Evolutionary conservation across 768 basidiomycete species (phyloP), one percentile per base, ranked within the genome.

Genomic region (Lactifluus piperatus): DNA sequence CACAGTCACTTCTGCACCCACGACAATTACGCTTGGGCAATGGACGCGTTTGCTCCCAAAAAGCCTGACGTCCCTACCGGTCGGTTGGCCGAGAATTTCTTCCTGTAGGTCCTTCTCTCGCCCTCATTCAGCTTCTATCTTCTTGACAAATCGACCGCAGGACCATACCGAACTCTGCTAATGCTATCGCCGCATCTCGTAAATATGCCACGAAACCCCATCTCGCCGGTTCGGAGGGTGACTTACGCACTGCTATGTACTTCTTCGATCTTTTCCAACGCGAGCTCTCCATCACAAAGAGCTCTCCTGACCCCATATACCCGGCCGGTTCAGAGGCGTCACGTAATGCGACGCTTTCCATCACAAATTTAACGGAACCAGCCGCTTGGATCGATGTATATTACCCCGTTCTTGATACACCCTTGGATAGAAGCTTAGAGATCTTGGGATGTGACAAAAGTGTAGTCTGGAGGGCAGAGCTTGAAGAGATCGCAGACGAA

Each of bases 381-480:
- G 78, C 74, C 0, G 88, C 85, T 57, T 93, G 91, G 91, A 83
- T 92, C 58, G 89, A 92, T 64, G 78, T 80, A 37, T 97, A 98
- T 71, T 95, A 88, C 71, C 93, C 94, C 2, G 77, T 93, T 43
- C 73, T 95, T 74, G 91, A 95, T 71, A 86, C 82, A 0, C 83
- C 90, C 1, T 74, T 86, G 7, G 80, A 86, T 54, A 81, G 83
- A 51, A 79, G 78, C 59, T 71, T 94, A 11, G 79, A 85, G 49
- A 82, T 94, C 22, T 71, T 90, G 45, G 80, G 75, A 22, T 76
- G 77, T 14, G 74, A 81, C 41, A 84, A 83, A 3, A 67, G 71
- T 20, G 68, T 76, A 14, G 69, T 77, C 5, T 89, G 90, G 87
- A 75, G 73, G 43, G 91, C 92, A 20, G 80, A 87, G 63, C 74